A percentile compares a stretch with the other conserved stretches of the same genome.
These are phyloP conservation scores for Xylaria sp. DNA, from an alignment of 2,329 filamentous ascomycete species.

Conservation along the genomic window DNA sequence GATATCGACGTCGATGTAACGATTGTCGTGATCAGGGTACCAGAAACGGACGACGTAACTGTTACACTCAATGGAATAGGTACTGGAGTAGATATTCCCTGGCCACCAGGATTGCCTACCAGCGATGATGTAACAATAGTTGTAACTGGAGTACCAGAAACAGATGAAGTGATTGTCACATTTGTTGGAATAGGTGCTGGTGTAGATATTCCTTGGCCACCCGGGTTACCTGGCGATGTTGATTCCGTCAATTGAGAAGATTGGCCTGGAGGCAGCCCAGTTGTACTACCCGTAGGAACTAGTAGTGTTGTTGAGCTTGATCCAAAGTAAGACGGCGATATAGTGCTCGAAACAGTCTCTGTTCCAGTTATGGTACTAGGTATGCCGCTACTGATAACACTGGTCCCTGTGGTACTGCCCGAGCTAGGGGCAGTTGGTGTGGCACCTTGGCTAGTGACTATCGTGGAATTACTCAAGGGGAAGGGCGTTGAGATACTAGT, in stretches of 20 bases:
- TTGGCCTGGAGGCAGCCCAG: background rate
- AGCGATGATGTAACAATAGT: too few species aligned
- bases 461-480: constrained; percentile 16
- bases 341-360: constrained; percentile 1
- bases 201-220: constrained; percentile 7
- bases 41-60: too few species aligned
- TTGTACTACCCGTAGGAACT: constrained; percentile 1
- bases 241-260: too few species aligned
- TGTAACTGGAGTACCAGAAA: constrained; percentile 1
- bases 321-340: constrained; percentile 3
- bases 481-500: constrained; percentile 2
- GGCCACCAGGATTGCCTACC: too few species aligned
- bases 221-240: background rate
- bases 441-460: background rate
- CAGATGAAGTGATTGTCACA: constrained; percentile 3
- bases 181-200: background rate
- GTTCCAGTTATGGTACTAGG: background rate
- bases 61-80: too few species aligned
- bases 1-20: too few species aligned
- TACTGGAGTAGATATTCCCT: too few species aligned
- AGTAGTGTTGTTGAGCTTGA: constrained; percentile 14
- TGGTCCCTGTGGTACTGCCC: background rate
- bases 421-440: background rate
- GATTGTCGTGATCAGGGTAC: too few species aligned
- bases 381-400: constrained; percentile 1